Conservation (phyloP, 83 land plant genomes). For the Picea abies region DNA sequence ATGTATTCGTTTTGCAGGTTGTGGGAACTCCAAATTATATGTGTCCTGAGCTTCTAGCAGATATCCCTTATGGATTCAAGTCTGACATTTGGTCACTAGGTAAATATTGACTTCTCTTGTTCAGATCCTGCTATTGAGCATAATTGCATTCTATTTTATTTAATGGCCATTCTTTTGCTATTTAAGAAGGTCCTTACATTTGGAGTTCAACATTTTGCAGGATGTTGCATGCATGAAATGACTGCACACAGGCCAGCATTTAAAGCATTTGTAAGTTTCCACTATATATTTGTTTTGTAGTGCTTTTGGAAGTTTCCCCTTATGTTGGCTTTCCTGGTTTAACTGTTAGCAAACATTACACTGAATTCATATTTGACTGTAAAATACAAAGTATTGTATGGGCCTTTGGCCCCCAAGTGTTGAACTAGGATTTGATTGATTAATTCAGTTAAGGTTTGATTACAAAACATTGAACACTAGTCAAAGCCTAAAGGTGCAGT, state of each 20-base stretch:
- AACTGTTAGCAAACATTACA: neutral
- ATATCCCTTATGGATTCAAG: slow-evolving; percentile 60
- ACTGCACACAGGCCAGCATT: slow-evolving; percentile 92
- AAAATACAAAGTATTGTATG: too few relatives aligned
- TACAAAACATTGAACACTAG: too few relatives aligned
- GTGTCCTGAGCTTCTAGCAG: slow-evolving; percentile 64
- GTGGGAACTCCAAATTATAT: slow-evolving; percentile 60
- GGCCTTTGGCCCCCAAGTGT: too few relatives aligned
- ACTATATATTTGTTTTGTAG: neutral
- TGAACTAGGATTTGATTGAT: too few relatives aligned
- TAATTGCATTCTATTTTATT: neutral
- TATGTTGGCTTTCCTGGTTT: neutral
- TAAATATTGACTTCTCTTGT: slow-evolving; percentile 2
- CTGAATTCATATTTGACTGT: too few relatives aligned
- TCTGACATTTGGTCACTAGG: slow-evolving; percentile 67
- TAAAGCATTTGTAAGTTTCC: slow-evolving; percentile 90
- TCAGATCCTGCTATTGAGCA: neutral
- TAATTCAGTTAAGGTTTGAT: too few relatives aligned
- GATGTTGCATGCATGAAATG: slow-evolving; percentile 98
- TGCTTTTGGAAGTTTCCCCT: neutral
- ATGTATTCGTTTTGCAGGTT: slow-evolving; percentile 27
- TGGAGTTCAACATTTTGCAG: slow-evolving; percentile 33
- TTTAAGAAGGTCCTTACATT: neutral
- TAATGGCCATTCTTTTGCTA: neutral
- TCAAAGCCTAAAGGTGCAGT: too few relatives aligned